These are phyloP conservation scores for Entophlyctis luteolus DNA, from an alignment of 192 early-diverging fungal genomes.

Conservation along the genomic window DNA sequence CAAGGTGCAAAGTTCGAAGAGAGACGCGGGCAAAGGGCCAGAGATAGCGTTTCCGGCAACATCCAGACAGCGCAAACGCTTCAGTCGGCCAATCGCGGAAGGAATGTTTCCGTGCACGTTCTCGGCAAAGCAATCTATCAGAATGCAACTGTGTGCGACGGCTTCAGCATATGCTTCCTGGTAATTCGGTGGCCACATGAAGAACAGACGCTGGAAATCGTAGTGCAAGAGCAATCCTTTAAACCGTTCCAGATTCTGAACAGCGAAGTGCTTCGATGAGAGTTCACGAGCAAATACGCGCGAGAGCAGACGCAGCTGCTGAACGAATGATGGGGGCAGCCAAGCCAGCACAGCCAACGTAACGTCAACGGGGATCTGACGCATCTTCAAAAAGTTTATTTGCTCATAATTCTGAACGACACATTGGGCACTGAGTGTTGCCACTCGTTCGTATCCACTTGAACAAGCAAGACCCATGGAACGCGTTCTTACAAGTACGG, in stretches of 20 bases:
- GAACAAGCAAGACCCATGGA: conserved; percentile 90
- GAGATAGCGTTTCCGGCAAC: neutral
- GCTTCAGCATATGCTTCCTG: neutral
- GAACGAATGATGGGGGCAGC: too few species aligned
- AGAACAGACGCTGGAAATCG: conserved; percentile 15
- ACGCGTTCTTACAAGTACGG: conserved; percentile 89
- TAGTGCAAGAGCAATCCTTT: too few species aligned
- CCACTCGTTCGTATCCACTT: conserved; percentile 76
- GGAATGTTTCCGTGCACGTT: neutral
- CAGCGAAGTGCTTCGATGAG: too few species aligned
- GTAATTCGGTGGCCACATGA: conserved; percentile 5
- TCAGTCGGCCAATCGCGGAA: neutral
- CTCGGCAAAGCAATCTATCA: neutral
- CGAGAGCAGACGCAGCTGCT: too few species aligned
- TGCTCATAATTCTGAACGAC: conserved; percentile 45
- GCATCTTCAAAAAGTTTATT: neutral
- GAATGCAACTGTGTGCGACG: neutral
- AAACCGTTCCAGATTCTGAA: too few species aligned
- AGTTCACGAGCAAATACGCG: too few species aligned
- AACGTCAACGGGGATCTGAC: too few species aligned
- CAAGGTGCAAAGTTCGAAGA: neutral
- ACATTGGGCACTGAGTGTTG: conserved; percentile 70
- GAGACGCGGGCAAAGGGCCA: neutral
- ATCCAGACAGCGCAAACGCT: neutral
- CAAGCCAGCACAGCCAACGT: too few species aligned